These are phyloP conservation scores for Fusarium tupiense DNA, from an alignment of 2,329 filamentous ascomycete genomes.

Conservation along the genomic window DNA sequence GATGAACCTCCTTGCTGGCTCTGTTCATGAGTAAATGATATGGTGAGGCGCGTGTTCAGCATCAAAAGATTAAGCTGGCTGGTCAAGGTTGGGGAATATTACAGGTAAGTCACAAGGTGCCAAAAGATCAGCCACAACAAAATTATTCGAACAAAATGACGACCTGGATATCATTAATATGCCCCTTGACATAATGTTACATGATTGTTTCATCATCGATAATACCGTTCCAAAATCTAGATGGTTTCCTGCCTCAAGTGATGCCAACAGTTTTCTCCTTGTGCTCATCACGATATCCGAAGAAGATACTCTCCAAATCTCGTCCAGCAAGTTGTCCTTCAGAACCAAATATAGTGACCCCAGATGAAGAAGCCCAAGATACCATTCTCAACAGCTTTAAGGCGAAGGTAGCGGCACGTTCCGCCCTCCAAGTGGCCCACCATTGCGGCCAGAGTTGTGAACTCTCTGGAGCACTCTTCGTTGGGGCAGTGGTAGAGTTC, in stretches of 20 bases:
- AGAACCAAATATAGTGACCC: constrained; percentile 15
- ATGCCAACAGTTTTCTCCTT: not conserved
- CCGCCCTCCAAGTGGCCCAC: constrained; percentile 59
- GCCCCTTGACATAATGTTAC: not conserved
- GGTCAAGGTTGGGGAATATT: too few relatives aligned
- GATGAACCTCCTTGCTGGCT: not conserved
- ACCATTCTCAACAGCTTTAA: constrained; percentile 50
- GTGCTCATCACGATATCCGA: not conserved
- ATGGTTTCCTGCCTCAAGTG: not conserved
- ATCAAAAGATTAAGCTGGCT: too few relatives aligned
- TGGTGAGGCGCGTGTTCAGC: not conserved
- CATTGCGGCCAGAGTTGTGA: constrained; percentile 51
- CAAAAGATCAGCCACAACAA: too few relatives aligned
- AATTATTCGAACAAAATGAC: not conserved
- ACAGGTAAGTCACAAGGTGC: too few relatives aligned
- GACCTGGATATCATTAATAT: not conserved
- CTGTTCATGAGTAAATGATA: not conserved
- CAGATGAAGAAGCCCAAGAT: constrained; percentile 29
- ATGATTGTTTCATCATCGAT: not conserved
- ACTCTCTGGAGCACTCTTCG: constrained; percentile 47
- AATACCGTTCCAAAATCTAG: not conserved
- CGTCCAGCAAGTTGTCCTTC: not conserved
- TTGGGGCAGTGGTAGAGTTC: constrained; percentile 55
- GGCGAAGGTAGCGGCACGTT: constrained; percentile 51
- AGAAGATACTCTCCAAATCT: not conserved